These are phyloP conservation scores for Trametes pubescens DNA, from an alignment of 1,284 basidiomycete species.

Conservation along the genomic window DNA sequence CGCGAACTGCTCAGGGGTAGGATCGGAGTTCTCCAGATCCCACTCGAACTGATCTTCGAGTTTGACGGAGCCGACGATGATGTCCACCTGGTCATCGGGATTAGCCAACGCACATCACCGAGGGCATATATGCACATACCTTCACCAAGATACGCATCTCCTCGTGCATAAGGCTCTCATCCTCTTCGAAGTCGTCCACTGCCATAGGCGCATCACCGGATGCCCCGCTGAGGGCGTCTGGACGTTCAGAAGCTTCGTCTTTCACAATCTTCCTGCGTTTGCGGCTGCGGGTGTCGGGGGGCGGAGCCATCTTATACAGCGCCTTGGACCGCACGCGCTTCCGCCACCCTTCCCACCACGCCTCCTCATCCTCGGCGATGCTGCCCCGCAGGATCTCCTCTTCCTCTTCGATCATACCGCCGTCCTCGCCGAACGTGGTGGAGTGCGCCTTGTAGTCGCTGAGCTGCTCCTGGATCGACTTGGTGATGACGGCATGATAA, in stretches of 20 bases:
- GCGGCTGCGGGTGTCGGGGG: constrained; percentile 39
- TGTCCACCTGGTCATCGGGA: constrained; percentile 78
- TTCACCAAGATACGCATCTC: constrained; percentile 94
- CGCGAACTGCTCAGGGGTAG: constrained; percentile 94
- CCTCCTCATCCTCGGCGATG: constrained; percentile 58
- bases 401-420: constrained; percentile 41
- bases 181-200: constrained; percentile 49
- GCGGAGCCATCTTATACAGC: constrained; percentile 37
- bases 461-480: constrained; percentile 89
- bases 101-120: constrained; percentile 28
- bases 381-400: constrained; percentile 51
- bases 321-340: constrained; percentile 54
- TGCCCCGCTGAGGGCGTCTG: constrained; percentile 14
- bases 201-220: constrained; percentile 35
- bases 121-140: constrained; percentile 46
- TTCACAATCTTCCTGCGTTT: constrained; percentile 48
- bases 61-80: constrained; percentile 93
- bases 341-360: constrained; percentile 81
- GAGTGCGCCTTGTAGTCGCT: constrained; percentile 80
- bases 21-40: constrained; percentile 85
- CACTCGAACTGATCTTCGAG: constrained; percentile 98
- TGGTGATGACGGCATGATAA: constrained; percentile 81
- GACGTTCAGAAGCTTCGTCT: constrained; percentile 37
- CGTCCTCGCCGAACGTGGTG: constrained; percentile 47
- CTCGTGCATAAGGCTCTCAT: constrained; percentile 69